Percentiles rank a stretch among this genome's conserved stretches.
Evolutionary conservation across 495 filamentous ascomycete species (phyloP).

Genomic region (Podospora appendiculata): DNA sequence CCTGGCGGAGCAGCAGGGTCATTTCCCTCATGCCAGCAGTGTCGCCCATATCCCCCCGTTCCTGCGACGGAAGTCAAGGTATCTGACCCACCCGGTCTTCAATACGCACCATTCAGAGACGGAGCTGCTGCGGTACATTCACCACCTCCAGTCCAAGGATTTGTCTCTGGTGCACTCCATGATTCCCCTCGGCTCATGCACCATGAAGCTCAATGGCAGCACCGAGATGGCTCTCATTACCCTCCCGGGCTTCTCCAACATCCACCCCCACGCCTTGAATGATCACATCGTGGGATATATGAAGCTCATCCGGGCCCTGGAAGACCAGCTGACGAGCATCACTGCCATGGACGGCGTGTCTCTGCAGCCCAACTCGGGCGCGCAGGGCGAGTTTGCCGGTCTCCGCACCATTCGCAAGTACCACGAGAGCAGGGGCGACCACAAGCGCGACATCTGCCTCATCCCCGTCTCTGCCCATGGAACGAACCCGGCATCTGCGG

Average conservation of each 20-base stretch:
- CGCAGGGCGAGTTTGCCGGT: constrained; percentile 93
- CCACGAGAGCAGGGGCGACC: constrained; percentile 53
- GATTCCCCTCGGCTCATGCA: constrained; percentile 98
- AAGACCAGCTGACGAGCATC: constrained; percentile 71
- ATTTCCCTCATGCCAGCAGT: constrained; percentile 15
- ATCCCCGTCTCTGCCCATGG: constrained; percentile 97
- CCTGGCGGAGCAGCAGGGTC: constrained; percentile 25
- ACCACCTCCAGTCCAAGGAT: constrained; percentile 92
- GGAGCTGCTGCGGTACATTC: constrained; percentile 89
- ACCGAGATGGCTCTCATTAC: constrained; percentile 83
- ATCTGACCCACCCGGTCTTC: constrained; percentile 90
- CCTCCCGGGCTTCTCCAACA: constrained; percentile 73
- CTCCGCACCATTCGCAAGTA: constrained; percentile 89
- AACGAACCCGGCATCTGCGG: constrained; percentile 92
- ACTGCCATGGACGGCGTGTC: constrained; percentile 89
- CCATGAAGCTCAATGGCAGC: constrained; percentile 98
- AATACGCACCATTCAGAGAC: constrained; percentile 97
- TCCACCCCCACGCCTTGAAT: constrained; percentile 74
- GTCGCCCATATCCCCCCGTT: constrained; percentile 37
- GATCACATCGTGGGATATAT: constrained; percentile 58
- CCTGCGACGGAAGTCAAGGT: constrained; percentile 66
- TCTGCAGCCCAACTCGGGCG: constrained; percentile 93
- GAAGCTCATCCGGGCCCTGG: constrained; percentile 61
- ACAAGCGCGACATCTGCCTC: constrained; percentile 84
- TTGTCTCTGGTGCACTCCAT: constrained; percentile 94